Percentiles rank a stretch among this genome's conserved stretches.
Evolutionary conservation across 2,329 filamentous ascomycete species (phyloP).

Genomic region (Colletotrichum filicis): DNA sequence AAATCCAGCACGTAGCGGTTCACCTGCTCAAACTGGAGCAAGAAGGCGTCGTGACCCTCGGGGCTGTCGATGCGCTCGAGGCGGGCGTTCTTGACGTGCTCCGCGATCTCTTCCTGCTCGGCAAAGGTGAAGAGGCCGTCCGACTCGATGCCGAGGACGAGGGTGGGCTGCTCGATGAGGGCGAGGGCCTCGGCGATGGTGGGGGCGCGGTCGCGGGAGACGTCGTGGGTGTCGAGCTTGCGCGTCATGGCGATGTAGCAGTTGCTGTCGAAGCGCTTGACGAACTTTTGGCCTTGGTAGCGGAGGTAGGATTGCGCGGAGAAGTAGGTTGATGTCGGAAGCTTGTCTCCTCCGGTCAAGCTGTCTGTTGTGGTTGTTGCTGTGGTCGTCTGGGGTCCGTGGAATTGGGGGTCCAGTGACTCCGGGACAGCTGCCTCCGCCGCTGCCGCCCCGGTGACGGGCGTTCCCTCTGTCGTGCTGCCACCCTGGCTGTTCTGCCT

Average conservation of each 20-base stretch:
- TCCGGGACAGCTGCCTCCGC: slow-evolving; percentile 44
- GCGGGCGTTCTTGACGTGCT: slow-evolving; percentile 79
- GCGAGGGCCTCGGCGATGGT: slow-evolving; percentile 80
- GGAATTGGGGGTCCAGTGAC: slow-evolving; percentile 73
- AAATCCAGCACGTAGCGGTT: slow-evolving; percentile 89
- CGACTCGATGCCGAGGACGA: slow-evolving; percentile 94
- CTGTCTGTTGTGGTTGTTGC: slow-evolving; percentile 38
- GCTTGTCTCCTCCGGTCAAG: slow-evolving; percentile 60
- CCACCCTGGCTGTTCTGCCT: slow-evolving; percentile 52
- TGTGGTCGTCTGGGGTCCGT: slow-evolving; percentile 63
- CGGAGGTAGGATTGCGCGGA: slow-evolving; percentile 97
- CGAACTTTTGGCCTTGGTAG: slow-evolving; percentile 97
- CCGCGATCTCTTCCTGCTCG: slow-evolving; percentile 92
- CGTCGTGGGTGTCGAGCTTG: slow-evolving; percentile 96
- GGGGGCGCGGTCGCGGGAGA: slow-evolving; percentile 80
- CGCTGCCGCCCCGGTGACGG: slow-evolving; percentile 38
- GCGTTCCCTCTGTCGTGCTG: slow-evolving; percentile 6
- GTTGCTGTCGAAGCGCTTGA: slow-evolving; percentile 96
- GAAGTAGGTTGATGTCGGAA: slow-evolving; percentile 85
- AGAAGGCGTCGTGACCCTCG: slow-evolving; percentile 95
- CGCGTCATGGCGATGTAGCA: slow-evolving; percentile 99
- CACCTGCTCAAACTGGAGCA: slow-evolving; percentile 97
- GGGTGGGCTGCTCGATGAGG: slow-evolving; percentile 86
- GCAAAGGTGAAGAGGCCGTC: slow-evolving; percentile 97
- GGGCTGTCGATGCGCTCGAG: slow-evolving; percentile 91